A percentile compares a stretch with the other conserved stretches of the same genome.
Conservation (phyloP, 495 filamentous ascomycete species). For the Immersiella caudata region DNA sequence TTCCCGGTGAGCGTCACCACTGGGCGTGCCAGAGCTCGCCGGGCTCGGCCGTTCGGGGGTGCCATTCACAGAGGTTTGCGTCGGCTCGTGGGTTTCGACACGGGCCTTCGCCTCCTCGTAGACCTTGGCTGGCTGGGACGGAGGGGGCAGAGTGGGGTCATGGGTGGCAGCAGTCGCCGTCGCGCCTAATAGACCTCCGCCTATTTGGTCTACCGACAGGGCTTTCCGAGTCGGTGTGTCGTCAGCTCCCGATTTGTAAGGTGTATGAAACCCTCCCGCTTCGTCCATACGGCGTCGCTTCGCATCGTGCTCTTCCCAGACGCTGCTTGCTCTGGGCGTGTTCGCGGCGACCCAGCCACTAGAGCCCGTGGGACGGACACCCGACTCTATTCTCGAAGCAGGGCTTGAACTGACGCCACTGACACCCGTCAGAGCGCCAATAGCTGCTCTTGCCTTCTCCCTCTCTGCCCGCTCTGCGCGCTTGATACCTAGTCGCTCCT, state of each 20-base stretch:
- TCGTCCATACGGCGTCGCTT: conserved; percentile 37
- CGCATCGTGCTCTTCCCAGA: conserved; percentile 33
- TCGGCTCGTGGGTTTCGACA: conserved; percentile 27
- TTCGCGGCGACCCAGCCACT: conserved; percentile 40
- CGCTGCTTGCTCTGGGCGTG: conserved; percentile 22
- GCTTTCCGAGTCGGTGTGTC: conserved; percentile 36
- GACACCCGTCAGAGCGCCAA: not conserved
- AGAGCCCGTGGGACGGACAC: conserved; percentile 17
- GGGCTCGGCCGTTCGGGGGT: not conserved
- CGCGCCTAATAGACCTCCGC: conserved; percentile 35
- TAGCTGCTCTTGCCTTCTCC: conserved; percentile 19
- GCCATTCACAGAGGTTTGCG: not conserved
- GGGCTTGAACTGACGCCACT: not conserved
- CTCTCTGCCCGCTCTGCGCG: conserved; percentile 28
- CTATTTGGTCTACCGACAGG: conserved; percentile 37
- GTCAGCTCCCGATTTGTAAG: conserved; percentile 17
- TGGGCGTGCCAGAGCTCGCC: not conserved
- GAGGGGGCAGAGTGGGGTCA: conserved; percentile 36
- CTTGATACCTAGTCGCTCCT: conserved; percentile 42
- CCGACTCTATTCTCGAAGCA: not conserved
- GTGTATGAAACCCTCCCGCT: conserved; percentile 25
- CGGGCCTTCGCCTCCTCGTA: conserved; percentile 17
- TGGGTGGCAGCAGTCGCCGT: conserved; percentile 36
- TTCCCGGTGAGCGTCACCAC: conserved; percentile 1
- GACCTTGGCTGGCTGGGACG: conserved; percentile 20